A percentile compares a stretch with the other conserved stretches of the same genome.
These are phyloP conservation scores for Amanita exitialis DNA, from an alignment of 768 basidiomycete genomes.

Conservation along the genomic window DNA sequence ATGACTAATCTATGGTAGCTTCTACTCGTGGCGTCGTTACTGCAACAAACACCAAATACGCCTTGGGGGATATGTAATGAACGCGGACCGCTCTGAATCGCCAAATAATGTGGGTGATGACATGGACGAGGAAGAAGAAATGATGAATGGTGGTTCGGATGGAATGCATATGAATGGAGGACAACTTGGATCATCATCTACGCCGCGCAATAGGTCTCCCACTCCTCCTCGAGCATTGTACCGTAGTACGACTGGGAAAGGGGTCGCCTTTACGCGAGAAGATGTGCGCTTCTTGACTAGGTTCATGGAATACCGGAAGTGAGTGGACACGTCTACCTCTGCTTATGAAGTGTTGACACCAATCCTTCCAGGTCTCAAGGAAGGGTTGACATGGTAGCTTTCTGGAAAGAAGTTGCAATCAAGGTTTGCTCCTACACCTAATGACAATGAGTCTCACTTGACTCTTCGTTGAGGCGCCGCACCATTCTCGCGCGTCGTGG, in stretches of 20 bases:
- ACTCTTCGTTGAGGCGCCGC: slow-evolving; percentile 49
- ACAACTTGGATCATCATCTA: slow-evolving; percentile 14
- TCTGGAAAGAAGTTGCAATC: slow-evolving; percentile 69
- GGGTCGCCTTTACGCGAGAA: slow-evolving; percentile 81
- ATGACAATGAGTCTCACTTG: not conserved
- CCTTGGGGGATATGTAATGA: slow-evolving; percentile 80
- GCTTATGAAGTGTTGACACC: not conserved
- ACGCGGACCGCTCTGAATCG: slow-evolving; percentile 38
- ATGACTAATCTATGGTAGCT: slow-evolving; percentile 29
- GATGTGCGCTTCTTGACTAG: slow-evolving; percentile 70
- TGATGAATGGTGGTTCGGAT: slow-evolving; percentile 21
- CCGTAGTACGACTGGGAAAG: slow-evolving; percentile 83
- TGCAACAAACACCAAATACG: slow-evolving; percentile 91
- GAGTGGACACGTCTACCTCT: slow-evolving; percentile 13
- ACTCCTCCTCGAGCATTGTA: slow-evolving; percentile 74
- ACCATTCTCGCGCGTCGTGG: slow-evolving; percentile 88
- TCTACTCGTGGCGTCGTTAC: slow-evolving; percentile 87
- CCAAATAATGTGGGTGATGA: slow-evolving; percentile 33
- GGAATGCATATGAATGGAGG: slow-evolving; percentile 36
- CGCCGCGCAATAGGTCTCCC: slow-evolving; percentile 57
- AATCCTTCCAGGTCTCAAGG: slow-evolving; percentile 36
- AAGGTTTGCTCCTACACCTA: slow-evolving; percentile 32
- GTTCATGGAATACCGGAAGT: slow-evolving; percentile 74
- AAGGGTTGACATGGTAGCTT: slow-evolving; percentile 62
- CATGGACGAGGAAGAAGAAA: slow-evolving; percentile 31